Evolutionary conservation across 2,329 filamentous ascomycete genomes (phyloP).

Genomic region (Pseudofabraea citricarpa): DNA sequence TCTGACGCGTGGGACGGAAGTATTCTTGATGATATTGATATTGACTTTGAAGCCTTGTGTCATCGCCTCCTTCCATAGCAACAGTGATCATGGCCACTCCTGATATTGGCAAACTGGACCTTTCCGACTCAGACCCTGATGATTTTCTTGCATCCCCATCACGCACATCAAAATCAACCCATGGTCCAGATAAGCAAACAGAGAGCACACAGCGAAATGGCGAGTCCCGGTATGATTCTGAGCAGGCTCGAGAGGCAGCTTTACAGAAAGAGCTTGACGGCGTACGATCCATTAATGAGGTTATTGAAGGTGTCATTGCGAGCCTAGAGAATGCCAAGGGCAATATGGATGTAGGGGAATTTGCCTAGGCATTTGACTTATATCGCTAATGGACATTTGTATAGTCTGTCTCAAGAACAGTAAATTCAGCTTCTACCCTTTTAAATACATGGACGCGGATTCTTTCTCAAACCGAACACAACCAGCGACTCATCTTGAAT

Average conservation of each 20-base stretch:
- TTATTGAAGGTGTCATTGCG: slow-evolving; percentile 73
- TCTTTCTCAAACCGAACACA: slow-evolving; percentile 94
- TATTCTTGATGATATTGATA: neutral
- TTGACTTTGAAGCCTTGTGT: neutral
- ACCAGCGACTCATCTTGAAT: slow-evolving; percentile 85
- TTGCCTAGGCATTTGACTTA: too few species aligned
- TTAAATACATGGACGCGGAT: slow-evolving; percentile 96
- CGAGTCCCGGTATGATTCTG: slow-evolving; percentile 53
- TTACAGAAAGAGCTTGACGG: slow-evolving; percentile 77
- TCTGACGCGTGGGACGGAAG: too few species aligned
- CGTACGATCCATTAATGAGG: slow-evolving; percentile 79
- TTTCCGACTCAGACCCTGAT: slow-evolving; percentile 51
- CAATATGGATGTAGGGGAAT: slow-evolving; percentile 65
- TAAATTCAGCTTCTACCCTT: slow-evolving; percentile 80
- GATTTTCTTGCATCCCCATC: slow-evolving; percentile 55
- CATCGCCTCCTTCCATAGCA: too few species aligned
- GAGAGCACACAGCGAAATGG: slow-evolving; percentile 28
- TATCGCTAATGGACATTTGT: slow-evolving; percentile 14
- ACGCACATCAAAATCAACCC: slow-evolving; percentile 25
- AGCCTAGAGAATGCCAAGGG: slow-evolving; percentile 67
- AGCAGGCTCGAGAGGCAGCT: slow-evolving; percentile 67
- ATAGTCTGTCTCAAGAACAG: slow-evolving; percentile 79
- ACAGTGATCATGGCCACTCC: slow-evolving; percentile 31
- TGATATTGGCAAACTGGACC: slow-evolving; percentile 43
- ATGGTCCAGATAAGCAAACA: slow-evolving; percentile 13